Base-by-base conservation (phyloP, 495 filamentous ascomycete species). In the Pyrenula massariospora region DNA sequence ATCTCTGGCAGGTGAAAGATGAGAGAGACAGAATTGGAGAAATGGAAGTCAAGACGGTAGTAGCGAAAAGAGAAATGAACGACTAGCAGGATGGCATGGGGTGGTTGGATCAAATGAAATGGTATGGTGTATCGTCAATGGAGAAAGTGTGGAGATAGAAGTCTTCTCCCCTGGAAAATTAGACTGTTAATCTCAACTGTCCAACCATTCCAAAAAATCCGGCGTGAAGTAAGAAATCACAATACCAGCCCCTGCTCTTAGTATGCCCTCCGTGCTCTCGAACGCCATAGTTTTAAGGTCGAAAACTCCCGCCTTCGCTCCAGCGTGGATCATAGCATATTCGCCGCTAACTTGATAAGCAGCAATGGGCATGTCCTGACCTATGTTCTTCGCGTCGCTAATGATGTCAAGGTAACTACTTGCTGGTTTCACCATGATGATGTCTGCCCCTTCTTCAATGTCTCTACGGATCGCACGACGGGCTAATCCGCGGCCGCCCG, bases 401-500 rank as follows among this genome's bases (percentile, higher is more conserved):
- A 97, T 96, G 63, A 98, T 93, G 68, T 98, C 94, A 22, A 97
- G 76, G 65, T 95, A 97, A 64, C 89, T 89, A 57, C 84, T 84
- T 10, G 93, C 91, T 1, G 93, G 93, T 73, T 98, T 98, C 48
- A 98, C 93, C 94, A 98, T 96, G 64, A 98, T 95, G 60, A 96
- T 90, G 67, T 98, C 93, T 15, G 93, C 93, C 22, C 93, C 93
- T 69, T 98, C 93, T 57, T 76, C 77, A 51, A 97, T 90, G 65
- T 98, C 93, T 58, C 94, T 80, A 47, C 81, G 70, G 57, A 98
- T 97, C 15, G 94, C 94, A 56, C 93, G 84, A 52, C 92, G 84
- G 23, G 93, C 93, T 56, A 98, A 81, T n/a, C 93, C 93, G 21
- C 92, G 83, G 20, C 90, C 93, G 51, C 88, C 89, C 0, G 91